A percentile compares a stretch with the other conserved stretches of the same genome.
These are phyloP conservation scores for Solanum verrucosum DNA, from an alignment of 257 asterid genomes.

Conservation along the genomic window DNA sequence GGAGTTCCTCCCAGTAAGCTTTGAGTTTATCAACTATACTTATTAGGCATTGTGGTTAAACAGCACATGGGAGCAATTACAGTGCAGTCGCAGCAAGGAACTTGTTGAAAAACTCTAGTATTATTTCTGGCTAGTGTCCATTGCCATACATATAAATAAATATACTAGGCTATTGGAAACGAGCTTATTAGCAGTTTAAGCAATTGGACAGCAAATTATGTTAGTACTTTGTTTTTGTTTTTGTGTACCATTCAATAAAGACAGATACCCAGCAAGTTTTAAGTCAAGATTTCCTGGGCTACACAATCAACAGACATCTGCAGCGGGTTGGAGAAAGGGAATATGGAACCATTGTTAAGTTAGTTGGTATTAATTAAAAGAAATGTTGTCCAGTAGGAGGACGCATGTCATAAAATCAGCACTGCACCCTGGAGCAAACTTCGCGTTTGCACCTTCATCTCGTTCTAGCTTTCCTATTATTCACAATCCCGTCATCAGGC, in stretches of 20 bases:
- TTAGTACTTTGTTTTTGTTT: neutral
- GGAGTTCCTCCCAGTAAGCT: slow-evolving; percentile 71
- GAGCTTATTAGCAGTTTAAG: neutral
- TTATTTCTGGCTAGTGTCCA: neutral
- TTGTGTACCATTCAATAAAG: neutral
- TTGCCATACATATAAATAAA: neutral
- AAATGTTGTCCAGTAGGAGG: neutral
- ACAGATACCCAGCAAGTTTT: neutral
- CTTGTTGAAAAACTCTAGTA: neutral
- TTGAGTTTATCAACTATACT: neutral
- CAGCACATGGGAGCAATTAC: neutral
- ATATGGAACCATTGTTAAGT: neutral
- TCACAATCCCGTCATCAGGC: neutral
- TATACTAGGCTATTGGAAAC: neutral
- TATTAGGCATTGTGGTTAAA: neutral
- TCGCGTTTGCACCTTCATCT: neutral
- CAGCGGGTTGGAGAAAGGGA: neutral
- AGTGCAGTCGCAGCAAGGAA: neutral
- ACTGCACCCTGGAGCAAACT: neutral
- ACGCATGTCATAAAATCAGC: neutral
- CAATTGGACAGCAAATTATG: neutral
- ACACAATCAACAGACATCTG: neutral
- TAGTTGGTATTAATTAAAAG: neutral
- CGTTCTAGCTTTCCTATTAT: neutral
- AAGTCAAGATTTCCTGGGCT: neutral